Conservation (phyloP, 345 rosid genomes). For the Noccaea caerulescens region DNA sequence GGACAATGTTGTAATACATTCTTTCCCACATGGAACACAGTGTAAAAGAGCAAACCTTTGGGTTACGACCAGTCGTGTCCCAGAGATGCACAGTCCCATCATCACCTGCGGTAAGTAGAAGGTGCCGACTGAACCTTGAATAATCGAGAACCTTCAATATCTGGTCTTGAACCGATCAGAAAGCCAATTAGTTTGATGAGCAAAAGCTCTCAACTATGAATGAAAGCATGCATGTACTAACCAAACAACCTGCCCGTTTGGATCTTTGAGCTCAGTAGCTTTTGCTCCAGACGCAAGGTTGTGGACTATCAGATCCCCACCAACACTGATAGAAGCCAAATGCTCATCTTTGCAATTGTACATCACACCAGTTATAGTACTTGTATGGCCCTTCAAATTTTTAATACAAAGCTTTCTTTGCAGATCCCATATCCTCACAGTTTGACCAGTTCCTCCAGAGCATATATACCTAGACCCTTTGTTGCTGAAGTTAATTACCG, state of each 20-base stretch:
- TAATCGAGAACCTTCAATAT: conserved; percentile 92
- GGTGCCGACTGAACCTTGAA: conserved; percentile 85
- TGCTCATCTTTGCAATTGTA: conserved; percentile 97
- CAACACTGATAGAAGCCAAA: conserved; percentile 85
- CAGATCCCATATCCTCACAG: conserved; percentile 93
- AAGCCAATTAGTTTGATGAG: conserved; percentile 30
- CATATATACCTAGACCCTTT: conserved; percentile 93
- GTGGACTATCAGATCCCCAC: conserved; percentile 88
- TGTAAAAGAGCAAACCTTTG: conserved; percentile 61
- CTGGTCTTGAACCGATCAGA: conserved; percentile 80
- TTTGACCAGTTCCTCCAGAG: conserved; percentile 90
- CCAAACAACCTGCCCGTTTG: conserved; percentile 80
- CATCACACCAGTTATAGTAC: conserved; percentile 79
- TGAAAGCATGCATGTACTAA: conserved; percentile 38
- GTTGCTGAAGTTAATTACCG: conserved; percentile 78
- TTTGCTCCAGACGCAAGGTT: conserved; percentile 92
- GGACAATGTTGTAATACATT: not conserved
- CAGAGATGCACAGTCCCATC: conserved; percentile 93
- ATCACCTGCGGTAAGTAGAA: conserved; percentile 94
- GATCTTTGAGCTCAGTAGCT: conserved; percentile 91
- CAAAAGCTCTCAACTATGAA: conserved; percentile 23
- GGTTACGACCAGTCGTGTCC: conserved; percentile 90
- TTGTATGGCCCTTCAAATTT: conserved; percentile 86
- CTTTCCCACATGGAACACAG: not conserved
- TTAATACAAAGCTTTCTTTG: conserved; percentile 90